Percentiles rank a stretch among this genome's conserved stretches.
Conservation (phyloP, 768 basidiomycete genomes). For the Obba rivulosa region DNA sequence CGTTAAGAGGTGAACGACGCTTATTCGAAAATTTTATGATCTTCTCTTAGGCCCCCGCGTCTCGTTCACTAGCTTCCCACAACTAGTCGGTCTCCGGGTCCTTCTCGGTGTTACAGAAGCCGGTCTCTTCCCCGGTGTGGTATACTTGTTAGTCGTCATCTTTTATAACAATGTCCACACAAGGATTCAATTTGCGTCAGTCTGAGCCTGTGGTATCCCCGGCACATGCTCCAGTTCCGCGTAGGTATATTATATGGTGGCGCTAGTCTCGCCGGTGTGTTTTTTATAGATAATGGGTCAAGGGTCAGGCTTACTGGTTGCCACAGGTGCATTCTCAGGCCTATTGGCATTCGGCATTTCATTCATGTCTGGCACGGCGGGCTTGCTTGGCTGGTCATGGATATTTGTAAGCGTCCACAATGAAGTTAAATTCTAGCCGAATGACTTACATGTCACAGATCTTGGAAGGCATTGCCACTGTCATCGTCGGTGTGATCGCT, state of each 20-base stretch:
- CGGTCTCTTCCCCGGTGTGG: conserved; percentile 68
- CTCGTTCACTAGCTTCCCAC: conserved; percentile 37
- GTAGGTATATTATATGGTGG: conserved; percentile 24
- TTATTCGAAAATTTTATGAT: no score
- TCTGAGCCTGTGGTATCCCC: conserved; percentile 22
- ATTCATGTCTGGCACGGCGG: conserved; percentile 27
- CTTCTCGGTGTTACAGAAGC: conserved; percentile 65
- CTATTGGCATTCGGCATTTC: conserved; percentile 31
- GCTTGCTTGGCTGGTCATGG: conserved; percentile 28
- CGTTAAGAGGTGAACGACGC: conserved; percentile 47
- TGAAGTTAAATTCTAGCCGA: background rate
- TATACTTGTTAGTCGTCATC: conserved; percentile 48
- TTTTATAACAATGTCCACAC: no score
- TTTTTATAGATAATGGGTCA: no score
- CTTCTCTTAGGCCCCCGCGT: no score
- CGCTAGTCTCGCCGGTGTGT: conserved; percentile 18
- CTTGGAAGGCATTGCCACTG: conserved; percentile 59
- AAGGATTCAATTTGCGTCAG: background rate
- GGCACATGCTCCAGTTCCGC: conserved; percentile 24
- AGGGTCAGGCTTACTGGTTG: no score
- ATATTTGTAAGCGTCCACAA: conserved; percentile 22
- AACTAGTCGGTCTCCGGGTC: conserved; percentile 52
- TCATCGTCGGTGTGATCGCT: conserved; percentile 48
- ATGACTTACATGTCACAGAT: conserved; percentile 31
- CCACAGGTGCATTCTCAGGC: conserved; percentile 20